Conservation (phyloP, 208 protist genomes). For the Trypanosoma grayi region DNA sequence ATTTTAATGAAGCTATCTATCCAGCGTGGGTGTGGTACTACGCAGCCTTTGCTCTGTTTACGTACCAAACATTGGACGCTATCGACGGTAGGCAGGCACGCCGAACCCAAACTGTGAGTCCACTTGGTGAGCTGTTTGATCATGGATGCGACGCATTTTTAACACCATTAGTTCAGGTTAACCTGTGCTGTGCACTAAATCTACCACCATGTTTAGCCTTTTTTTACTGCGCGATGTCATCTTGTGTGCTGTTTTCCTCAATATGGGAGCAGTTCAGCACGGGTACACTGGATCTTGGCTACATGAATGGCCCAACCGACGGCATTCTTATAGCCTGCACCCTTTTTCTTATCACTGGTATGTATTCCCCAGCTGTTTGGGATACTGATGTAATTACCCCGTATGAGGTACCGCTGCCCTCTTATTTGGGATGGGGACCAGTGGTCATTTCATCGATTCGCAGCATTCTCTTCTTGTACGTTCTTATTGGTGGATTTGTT, state of each 20-base stretch:
- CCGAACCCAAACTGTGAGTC: constrained; percentile 83
- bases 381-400: constrained; percentile 32
- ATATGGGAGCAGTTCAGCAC: constrained; percentile 92
- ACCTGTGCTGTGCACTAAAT: constrained; percentile 44
- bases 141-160: constrained; percentile 94
- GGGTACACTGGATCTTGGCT: constrained; percentile 88
- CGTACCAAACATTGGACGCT: constrained; percentile 94
- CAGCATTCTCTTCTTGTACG: constrained; percentile 45
- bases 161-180: constrained; percentile 75
- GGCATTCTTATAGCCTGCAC: constrained; percentile 70
- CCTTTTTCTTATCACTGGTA: constrained; percentile 54
- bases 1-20: constrained; percentile 46
- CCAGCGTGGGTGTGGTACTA: constrained; percentile 89
- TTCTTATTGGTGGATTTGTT: constrained; percentile 29
- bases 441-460: constrained; percentile 43
- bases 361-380: constrained; percentile 53
- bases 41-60: constrained; percentile 62
- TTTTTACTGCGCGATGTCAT: constrained; percentile 46
- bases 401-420: constrained; percentile 29
- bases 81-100: constrained; percentile 96
- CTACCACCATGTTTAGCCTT: constrained; percentile 42
- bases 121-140: constrained; percentile 95
- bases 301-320: constrained; percentile 88
- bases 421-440: constrained; percentile 1
- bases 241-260: constrained; percentile 56